These are phyloP conservation scores for Parasarocladium wereldwijsianum DNA, from an alignment of 2,329 filamentous ascomycete species.

Conservation along the genomic window DNA sequence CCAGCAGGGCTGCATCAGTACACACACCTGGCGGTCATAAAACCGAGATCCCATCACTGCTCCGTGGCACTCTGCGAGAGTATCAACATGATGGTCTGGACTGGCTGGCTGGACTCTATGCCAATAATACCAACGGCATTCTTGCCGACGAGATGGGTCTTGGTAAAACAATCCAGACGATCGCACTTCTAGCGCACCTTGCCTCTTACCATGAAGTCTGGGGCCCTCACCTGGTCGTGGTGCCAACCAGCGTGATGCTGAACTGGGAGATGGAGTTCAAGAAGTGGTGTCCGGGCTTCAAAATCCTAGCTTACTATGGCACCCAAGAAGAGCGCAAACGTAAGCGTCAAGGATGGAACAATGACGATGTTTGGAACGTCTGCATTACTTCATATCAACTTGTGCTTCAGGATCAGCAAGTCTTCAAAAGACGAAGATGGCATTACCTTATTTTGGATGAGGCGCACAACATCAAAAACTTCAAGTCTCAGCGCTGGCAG, in stretches of 20 bases:
- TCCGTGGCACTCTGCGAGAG: constrained; percentile 79
- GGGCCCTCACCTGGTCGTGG: constrained; percentile 91
- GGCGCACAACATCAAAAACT: constrained; percentile 99
- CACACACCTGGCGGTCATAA: constrained; percentile 28
- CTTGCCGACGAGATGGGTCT: constrained; percentile 97
- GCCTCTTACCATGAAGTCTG: constrained; percentile 83
- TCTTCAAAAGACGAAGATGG: constrained; percentile 86
- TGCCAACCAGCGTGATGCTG: constrained; percentile 94
- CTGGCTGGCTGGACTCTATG: constrained; percentile 88
- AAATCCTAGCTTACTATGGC: constrained; percentile 94
- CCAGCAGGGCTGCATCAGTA: constrained; percentile 20
- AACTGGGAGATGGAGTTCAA: constrained; percentile 99
- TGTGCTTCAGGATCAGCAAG: constrained; percentile 82
- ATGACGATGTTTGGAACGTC: constrained; percentile 90
- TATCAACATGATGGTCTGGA: constrained; percentile 97
- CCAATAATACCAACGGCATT: constrained; percentile 87
- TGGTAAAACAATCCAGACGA: constrained; percentile 97
- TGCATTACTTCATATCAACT: constrained; percentile 97
- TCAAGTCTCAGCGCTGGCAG: constrained; percentile 95
- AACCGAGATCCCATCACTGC: constrained; percentile 64
- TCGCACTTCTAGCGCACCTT: constrained; percentile 81
- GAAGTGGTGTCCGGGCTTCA: constrained; percentile 96
- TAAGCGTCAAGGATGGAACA: constrained; percentile 87
- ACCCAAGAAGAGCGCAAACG: constrained; percentile 80
- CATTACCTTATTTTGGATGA: constrained; percentile 98